Evolutionary conservation across 2,329 filamentous ascomycete genomes (phyloP).

Genomic region (Cytospora schulzeri): DNA sequence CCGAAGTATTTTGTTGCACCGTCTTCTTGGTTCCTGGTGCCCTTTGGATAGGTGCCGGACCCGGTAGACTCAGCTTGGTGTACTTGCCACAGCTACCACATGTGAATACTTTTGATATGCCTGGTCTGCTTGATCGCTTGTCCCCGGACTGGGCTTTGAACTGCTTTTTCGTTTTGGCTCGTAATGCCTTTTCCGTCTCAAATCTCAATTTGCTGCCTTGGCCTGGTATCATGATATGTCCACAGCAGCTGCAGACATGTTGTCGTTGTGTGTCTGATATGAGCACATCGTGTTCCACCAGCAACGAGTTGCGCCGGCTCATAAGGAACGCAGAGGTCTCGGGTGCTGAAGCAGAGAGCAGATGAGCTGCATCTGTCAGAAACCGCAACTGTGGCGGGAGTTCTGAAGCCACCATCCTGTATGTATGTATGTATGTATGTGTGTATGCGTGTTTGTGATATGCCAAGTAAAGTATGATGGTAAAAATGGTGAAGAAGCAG

Average conservation of each 20-base stretch:
- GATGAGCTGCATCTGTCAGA: conserved; percentile 61
- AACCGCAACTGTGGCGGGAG: conserved; percentile 42
- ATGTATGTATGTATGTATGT: background rate
- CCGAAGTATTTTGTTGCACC: conserved; percentile 8
- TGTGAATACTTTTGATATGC: conserved; percentile 43
- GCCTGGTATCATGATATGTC: conserved; percentile 60
- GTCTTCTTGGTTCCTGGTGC: conserved; percentile 32
- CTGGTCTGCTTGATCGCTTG: conserved; percentile 21
- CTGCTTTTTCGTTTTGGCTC: conserved; percentile 39
- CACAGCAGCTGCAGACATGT: conserved; percentile 61
- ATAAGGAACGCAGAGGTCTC: conserved; percentile 63
- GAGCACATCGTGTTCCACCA: conserved; percentile 49
- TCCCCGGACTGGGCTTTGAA: background rate
- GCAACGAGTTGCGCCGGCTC: conserved; percentile 52
- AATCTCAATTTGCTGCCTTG: conserved; percentile 46
- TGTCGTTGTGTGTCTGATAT: conserved; percentile 53
- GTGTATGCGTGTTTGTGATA: background rate
- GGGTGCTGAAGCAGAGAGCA: conserved; percentile 55
- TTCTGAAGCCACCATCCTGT: conserved; percentile 27
- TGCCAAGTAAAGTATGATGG: too few relatives aligned
- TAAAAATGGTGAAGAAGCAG: background rate
- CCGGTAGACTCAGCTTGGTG: conserved; percentile 45
- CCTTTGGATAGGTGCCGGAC: conserved; percentile 37
- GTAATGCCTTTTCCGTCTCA: conserved; percentile 48
- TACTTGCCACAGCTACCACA: conserved; percentile 50